Conservation (phyloP, 1,284 basidiomycete genomes). For the Singerocomus inundabilis region DNA sequence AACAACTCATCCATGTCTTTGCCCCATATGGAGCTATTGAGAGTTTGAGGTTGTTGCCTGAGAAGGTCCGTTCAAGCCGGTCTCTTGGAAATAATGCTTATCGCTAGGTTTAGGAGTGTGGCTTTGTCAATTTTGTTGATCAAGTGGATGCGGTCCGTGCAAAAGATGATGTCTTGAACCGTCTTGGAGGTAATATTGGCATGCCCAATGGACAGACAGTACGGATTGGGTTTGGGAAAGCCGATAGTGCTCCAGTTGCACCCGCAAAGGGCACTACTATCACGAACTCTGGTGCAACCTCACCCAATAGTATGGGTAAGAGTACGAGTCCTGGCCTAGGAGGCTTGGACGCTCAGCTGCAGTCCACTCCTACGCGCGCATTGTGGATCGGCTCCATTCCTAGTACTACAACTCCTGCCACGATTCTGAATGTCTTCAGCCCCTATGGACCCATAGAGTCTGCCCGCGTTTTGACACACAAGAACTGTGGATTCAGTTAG, state of each 20-base stretch:
- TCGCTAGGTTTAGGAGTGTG: constrained; percentile 73
- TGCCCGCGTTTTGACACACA: constrained; percentile 92
- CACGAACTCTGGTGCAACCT: constrained; percentile 60
- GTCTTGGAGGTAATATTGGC: constrained; percentile 90
- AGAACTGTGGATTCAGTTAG: constrained; percentile 93
- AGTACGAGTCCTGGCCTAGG: constrained; percentile 47
- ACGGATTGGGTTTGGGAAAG: constrained; percentile 96
- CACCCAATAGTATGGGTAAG: constrained; percentile 56
- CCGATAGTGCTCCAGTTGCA: constrained; percentile 88
- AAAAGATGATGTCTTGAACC: constrained; percentile 94
- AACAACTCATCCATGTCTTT: constrained; percentile 93
- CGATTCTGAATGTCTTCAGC: constrained; percentile 89
- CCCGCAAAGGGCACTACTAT: constrained; percentile 73
- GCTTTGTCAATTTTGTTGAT: constrained; percentile 98
- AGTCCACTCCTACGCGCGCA: constrained; percentile 86
- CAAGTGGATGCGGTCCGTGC: constrained; percentile 92
- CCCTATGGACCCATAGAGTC: constrained; percentile 98
- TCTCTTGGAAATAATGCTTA: constrained; percentile 8
- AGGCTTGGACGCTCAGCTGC: constrained; percentile 78
- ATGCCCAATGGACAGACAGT: constrained; percentile 93
- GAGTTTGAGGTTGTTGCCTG: constrained; percentile 88
- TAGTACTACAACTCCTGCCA: constrained; percentile 88
- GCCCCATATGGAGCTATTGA: constrained; percentile 96
- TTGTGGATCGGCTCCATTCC: constrained; percentile 97
- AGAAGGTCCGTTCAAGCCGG: constrained; percentile 68